Evolutionary conservation across 345 rosid species (phyloP), one percentile per base, ranked within the genome.

Genomic region (Pistacia integerrima): DNA sequence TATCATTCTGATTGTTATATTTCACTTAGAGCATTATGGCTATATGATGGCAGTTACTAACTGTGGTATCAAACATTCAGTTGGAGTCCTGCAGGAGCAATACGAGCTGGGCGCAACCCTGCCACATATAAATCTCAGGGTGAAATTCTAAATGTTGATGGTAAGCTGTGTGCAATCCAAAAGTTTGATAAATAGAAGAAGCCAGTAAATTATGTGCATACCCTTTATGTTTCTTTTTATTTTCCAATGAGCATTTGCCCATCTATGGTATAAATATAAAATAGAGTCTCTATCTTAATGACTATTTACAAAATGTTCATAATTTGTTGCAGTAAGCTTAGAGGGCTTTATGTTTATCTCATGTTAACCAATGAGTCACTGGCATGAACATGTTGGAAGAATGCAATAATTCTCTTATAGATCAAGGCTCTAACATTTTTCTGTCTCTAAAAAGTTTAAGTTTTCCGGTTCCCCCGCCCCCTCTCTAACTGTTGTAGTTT

Each of bases 31-130:
- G 52, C 30, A 61, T 51, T 64, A 46, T n/a, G 5, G 67, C 13
- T 11, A 48, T 11, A 52, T 57, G n/a, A 52, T 63, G 10, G 52
- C 41, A 56, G 72, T 77, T 67, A 61, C 75, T 80, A 69, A 82
- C 56, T 49, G 52, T 59, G 17, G 28, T 2, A n/a, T 66, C 52
- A 48, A n/a, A 81, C 77, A 71, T 81, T 76, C 89, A 95, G 98
- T 82, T 95, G 98, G 99, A 93, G 84, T 80, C 98, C 98, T 81
- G 97, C 96, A 51, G 98, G 99, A 87, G 97, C 97, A 59, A 89
- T 95, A 78, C 83, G 87, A 89, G 65, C 78, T 13, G 98, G 97
- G 71, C 77, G 72, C 52, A 93, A 93, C 83, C 99, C 99, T 48
- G 99, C 99, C 36, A 93, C 82, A 5, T 91, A 88, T 79, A 86